Conservation (phyloP, 495 filamentous ascomycete species). For the Neurospora sp. region DNA sequence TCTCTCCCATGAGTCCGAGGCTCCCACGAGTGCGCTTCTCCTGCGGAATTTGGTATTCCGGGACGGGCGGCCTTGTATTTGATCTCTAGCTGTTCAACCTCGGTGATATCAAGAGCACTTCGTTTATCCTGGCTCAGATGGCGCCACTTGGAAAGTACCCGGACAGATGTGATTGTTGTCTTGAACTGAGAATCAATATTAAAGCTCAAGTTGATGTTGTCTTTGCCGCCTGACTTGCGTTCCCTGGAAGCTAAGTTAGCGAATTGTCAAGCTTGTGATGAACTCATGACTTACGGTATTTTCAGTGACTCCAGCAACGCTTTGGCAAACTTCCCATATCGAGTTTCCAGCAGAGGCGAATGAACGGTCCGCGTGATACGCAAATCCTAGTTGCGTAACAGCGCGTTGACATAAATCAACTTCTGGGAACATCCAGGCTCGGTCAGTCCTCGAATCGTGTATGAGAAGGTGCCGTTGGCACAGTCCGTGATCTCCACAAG, state of each 20-base stretch:
- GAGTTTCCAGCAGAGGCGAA: slow-evolving; percentile 6
- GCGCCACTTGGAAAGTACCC: slow-evolving; percentile 22
- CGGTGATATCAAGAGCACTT: slow-evolving; percentile 29
- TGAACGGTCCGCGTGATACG: slow-evolving; percentile 15
- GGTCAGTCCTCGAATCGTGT: slow-evolving; percentile 13
- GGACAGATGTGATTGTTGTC: slow-evolving; percentile 18
- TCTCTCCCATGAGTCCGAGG: not conserved
- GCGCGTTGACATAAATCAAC: slow-evolving; percentile 30
- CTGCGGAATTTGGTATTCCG: not conserved
- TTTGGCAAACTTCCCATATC: slow-evolving; percentile 20
- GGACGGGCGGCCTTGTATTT: not conserved
- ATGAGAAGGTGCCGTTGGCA: slow-evolving; percentile 18
- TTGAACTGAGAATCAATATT: slow-evolving; percentile 5
- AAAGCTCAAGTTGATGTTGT: slow-evolving; percentile 15
- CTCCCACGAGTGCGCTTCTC: not conserved
- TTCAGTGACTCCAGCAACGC: slow-evolving; percentile 23
- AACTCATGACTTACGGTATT: slow-evolving; percentile 23
- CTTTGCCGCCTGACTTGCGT: slow-evolving; percentile 1
- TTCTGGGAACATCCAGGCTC: slow-evolving; percentile 4
- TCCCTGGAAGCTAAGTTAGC: not conserved
- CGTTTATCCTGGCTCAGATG: slow-evolving; percentile 9
- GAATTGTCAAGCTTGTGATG: not conserved
- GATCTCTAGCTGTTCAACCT: slow-evolving; percentile 29
- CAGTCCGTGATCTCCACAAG: slow-evolving; percentile 43
- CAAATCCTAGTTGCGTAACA: slow-evolving; percentile 35